Percentiles rank a stretch among this genome's conserved stretches.
Evolutionary conservation across 257 asterid genomes (phyloP).

Genomic region (Scutellaria barbata): DNA sequence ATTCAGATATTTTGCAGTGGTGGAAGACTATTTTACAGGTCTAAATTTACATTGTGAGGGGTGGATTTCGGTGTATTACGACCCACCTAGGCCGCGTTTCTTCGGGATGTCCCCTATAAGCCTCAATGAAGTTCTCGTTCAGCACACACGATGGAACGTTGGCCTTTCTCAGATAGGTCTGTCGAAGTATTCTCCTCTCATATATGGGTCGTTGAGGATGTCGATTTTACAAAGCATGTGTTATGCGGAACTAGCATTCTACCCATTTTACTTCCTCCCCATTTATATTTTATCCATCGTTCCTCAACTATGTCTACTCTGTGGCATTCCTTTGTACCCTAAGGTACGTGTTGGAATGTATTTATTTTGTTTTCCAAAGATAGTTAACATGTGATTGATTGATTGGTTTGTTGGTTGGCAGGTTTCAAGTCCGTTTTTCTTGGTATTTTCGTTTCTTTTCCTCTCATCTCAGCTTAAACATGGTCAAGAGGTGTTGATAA

Average conservation of each 20-base stretch:
- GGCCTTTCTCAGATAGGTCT: slow-evolving; percentile 48
- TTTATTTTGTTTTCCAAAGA: too few relatives aligned
- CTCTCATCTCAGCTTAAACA: slow-evolving; percentile 55
- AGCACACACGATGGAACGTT: slow-evolving; percentile 57
- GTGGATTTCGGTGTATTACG: slow-evolving; percentile 57
- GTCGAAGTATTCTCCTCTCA: slow-evolving; percentile 48
- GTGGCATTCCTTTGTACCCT: slow-evolving; percentile 52
- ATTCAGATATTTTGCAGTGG: slow-evolving; percentile 52
- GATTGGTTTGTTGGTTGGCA: neutral
- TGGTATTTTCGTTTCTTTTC: slow-evolving; percentile 48
- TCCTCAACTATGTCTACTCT: slow-evolving; percentile 50
- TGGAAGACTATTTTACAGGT: slow-evolving; percentile 60
- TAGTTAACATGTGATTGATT: too few relatives aligned
- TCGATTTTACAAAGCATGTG: slow-evolving; percentile 48
- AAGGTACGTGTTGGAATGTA: slow-evolving; percentile 34
- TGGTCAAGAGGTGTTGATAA: slow-evolving; percentile 50
- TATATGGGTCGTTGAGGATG: slow-evolving; percentile 52
- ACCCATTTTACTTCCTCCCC: slow-evolving; percentile 37
- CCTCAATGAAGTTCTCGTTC: slow-evolving; percentile 53
- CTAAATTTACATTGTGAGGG: slow-evolving; percentile 59
- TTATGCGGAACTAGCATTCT: slow-evolving; percentile 39
- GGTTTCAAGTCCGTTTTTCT: slow-evolving; percentile 62
- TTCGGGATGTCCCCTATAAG: slow-evolving; percentile 54
- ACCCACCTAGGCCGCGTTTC: slow-evolving; percentile 57
- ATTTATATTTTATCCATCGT: slow-evolving; percentile 42